These are phyloP conservation scores for Halenospora varia DNA, from an alignment of 495 filamentous ascomycete species.

Conservation along the genomic window DNA sequence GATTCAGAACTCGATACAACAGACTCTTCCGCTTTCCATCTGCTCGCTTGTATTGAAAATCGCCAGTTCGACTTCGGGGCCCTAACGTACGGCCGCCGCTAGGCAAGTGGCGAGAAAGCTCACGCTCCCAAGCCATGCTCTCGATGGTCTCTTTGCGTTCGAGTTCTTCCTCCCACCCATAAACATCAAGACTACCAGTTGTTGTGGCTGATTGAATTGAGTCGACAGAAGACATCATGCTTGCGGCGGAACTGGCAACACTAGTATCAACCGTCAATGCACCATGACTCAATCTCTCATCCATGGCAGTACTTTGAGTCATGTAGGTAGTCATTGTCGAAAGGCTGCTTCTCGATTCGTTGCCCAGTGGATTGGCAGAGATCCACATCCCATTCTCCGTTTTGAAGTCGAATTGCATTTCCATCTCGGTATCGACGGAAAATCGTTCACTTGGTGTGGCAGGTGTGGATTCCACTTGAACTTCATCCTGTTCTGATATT, in stretches of 20 bases:
- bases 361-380: conserved; percentile 14
- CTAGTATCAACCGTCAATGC: conserved; percentile 18
- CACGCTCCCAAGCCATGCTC: conserved; percentile 5
- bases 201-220: conserved; percentile 16
- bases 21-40: conserved; percentile 35
- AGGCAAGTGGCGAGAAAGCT: conserved; percentile 8
- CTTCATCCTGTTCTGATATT: conserved; percentile 28
- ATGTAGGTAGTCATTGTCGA: conserved; percentile 15
- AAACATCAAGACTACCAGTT: conserved; percentile 14
- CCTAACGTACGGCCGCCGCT: conserved; percentile 13
- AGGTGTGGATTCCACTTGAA: background rate
- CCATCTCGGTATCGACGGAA: conserved; percentile 17
- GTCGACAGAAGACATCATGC: conserved; percentile 18
- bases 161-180: conserved; percentile 28
- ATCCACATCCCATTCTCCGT: conserved; percentile 20
- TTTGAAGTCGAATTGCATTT: conserved; percentile 23
- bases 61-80: conserved; percentile 9
- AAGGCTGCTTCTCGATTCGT: conserved; percentile 18
- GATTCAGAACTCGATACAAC: conserved; percentile 39
- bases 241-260: conserved; percentile 19
- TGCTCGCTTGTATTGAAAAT: conserved; percentile 11
- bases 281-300: conserved; percentile 13
- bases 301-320: conserved; percentile 6
- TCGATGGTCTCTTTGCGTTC: conserved; percentile 22
- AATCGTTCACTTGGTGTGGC: background rate